These are phyloP conservation scores for Trichosporon inkin DNA, from an alignment of 1,284 basidiomycete species.

Conservation along the genomic window DNA sequence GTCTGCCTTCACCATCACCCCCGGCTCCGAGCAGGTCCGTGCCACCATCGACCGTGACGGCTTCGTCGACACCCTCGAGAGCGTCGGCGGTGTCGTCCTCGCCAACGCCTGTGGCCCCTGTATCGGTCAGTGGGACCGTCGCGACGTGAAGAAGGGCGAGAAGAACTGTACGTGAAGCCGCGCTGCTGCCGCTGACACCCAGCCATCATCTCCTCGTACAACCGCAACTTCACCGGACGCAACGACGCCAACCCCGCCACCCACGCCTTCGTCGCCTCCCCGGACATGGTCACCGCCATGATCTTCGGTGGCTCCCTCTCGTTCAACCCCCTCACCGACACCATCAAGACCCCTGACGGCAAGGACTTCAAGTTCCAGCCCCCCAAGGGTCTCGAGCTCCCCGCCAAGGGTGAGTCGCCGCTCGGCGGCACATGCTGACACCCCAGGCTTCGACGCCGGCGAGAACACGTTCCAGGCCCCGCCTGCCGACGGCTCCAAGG, in stretches of 20 bases:
- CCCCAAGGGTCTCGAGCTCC: conserved; percentile 86
- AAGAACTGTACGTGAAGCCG: conserved; percentile 67
- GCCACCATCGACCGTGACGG: conserved; percentile 97
- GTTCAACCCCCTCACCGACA: conserved; percentile 95
- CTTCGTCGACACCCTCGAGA: conserved; percentile 80
- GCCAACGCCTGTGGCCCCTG: conserved; percentile 99
- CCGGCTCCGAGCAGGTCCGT: conserved; percentile 96
- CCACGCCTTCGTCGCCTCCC: conserved; percentile 97
- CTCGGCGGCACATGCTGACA: too few relatives aligned
- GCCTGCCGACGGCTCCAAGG: conserved; percentile 74
- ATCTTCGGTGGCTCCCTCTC: conserved; percentile 88
- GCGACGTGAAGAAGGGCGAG: conserved; percentile 94
- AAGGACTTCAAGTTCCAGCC: conserved; percentile 96
- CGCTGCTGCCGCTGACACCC: background rate
- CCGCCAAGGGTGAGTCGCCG: conserved; percentile 56
- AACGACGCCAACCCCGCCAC: conserved; percentile 99
- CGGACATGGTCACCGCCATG: conserved; percentile 96
- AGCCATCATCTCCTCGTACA: conserved; percentile 96
- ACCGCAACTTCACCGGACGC: conserved; percentile 98
- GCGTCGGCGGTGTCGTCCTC: conserved; percentile 84
- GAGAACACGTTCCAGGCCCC: conserved; percentile 96
- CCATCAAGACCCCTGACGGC: conserved; percentile 83
- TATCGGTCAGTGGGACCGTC: conserved; percentile 98
- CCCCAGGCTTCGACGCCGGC: conserved; percentile 83
- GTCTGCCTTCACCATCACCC: conserved; percentile 95